A percentile compares a stretch with the other conserved stretches of the same genome.
Evolutionary conservation across 257 asterid species (phyloP).

Genomic region (Solanum verrucosum): DNA sequence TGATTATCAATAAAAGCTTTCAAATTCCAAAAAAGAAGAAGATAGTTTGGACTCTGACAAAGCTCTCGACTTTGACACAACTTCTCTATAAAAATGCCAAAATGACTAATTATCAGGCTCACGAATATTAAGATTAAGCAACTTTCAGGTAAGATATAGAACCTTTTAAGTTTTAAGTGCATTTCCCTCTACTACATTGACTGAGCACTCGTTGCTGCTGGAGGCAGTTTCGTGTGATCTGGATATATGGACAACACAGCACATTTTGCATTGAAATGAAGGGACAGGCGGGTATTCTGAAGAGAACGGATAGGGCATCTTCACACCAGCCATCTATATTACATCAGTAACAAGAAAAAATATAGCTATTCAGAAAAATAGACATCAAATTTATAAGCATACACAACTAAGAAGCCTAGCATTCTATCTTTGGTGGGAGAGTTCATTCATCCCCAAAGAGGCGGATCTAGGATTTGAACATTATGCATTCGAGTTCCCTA

Average conservation of each 20-base stretch:
- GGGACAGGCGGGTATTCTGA: constrained; percentile 17
- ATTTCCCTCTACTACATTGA: constrained; percentile 25
- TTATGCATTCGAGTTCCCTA: background rate
- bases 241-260: background rate
- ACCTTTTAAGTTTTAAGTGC: constrained; percentile 27
- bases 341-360: background rate
- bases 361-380: background rate
- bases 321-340: constrained; percentile 8
- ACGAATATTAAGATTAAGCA: background rate
- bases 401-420: background rate
- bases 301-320: constrained; percentile 28
- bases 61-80: constrained; percentile 24
- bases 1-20: too few species aligned
- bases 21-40: too few species aligned
- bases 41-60: constrained; percentile 10
- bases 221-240: constrained; percentile 32
- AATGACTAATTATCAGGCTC: background rate
- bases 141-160: background rate
- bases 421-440: background rate
- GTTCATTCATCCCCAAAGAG: background rate
- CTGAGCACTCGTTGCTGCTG: constrained; percentile 23
- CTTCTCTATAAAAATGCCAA: constrained; percentile 31
- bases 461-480: too few species aligned
- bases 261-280: constrained; percentile 10
- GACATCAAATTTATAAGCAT: background rate